These are phyloP conservation scores for Mortierella claussenii DNA, from an alignment of 192 early-diverging fungal genomes.

Conservation along the genomic window DNA sequence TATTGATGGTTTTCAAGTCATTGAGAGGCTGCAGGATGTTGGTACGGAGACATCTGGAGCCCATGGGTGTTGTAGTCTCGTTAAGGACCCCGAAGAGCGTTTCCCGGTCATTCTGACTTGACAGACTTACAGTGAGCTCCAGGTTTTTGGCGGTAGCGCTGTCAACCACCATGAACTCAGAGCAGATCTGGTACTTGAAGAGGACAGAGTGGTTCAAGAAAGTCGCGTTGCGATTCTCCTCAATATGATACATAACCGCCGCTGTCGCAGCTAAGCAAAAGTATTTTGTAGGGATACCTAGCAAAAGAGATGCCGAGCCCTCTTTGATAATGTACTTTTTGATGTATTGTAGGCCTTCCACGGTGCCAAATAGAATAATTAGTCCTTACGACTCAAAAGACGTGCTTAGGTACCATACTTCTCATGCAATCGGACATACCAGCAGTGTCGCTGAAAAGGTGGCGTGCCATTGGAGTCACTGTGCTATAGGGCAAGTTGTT, in stretches of 20 bases:
- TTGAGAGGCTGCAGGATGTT: slow-evolving; percentile 82
- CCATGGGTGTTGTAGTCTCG: slow-evolving; percentile 74
- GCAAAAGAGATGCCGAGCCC: slow-evolving; percentile 49
- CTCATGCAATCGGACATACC: slow-evolving; percentile 23
- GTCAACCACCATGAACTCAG: slow-evolving; percentile 66
- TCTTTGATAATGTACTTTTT: slow-evolving; percentile 63
- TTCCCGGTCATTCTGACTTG: slow-evolving; percentile 56
- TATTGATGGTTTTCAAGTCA: slow-evolving; percentile 60
- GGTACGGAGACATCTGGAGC: slow-evolving; percentile 74
- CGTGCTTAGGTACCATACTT: neutral
- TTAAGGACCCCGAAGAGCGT: slow-evolving; percentile 71
- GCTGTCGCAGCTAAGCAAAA: slow-evolving; percentile 68
- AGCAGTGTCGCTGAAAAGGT: slow-evolving; percentile 65
- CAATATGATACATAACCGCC: slow-evolving; percentile 64
- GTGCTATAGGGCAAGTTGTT: slow-evolving; percentile 51
- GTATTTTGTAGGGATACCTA: slow-evolving; percentile 62
- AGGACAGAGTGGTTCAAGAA: slow-evolving; percentile 63
- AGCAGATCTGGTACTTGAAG: slow-evolving; percentile 67
- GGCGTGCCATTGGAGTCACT: slow-evolving; percentile 63
- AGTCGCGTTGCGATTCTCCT: slow-evolving; percentile 59
- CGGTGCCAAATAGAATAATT: neutral
- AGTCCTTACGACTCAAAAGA: neutral
- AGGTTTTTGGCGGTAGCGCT: slow-evolving; percentile 67
- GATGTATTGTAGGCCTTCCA: slow-evolving; percentile 48
- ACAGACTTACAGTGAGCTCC: slow-evolving; percentile 67